Evolutionary conservation across 345 rosid species (phyloP).

Genomic region (Turritis glabra): DNA sequence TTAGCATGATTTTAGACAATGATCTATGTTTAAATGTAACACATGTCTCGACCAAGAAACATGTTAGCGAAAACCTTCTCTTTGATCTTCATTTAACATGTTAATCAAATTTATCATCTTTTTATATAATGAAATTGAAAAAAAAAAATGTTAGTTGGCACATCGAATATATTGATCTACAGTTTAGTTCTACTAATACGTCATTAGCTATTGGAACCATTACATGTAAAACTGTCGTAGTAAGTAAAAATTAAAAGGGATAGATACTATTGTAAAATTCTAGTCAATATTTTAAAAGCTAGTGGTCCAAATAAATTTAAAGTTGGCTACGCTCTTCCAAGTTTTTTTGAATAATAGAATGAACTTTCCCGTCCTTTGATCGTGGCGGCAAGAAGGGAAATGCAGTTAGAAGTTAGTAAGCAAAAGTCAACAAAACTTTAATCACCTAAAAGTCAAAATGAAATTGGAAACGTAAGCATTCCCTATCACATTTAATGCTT

Average conservation of each 20-base stretch:
- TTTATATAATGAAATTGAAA: background rate
- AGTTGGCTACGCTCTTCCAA: conserved; percentile 14
- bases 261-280: too few species aligned
- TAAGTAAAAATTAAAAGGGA: background rate
- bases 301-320: background rate
- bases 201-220: background rate
- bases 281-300: background rate
- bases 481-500: conserved; percentile 30
- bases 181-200: background rate
- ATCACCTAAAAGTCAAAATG: conserved; percentile 23
- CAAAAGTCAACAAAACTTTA: conserved; percentile 28
- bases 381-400: conserved; percentile 40
- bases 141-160: background rate
- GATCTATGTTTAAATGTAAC: too few species aligned
- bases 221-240: background rate
- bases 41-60: too few species aligned
- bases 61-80: too few species aligned
- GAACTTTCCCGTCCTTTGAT: conserved; percentile 27
- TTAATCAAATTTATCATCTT: background rate
- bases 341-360: background rate
- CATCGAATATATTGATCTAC: background rate
- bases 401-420: conserved; percentile 38
- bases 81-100: background rate
- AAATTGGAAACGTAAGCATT: conserved; percentile 34
- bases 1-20: background rate